Evolutionary conservation across 257 asterid genomes (phyloP).

Genomic region (Salvia miltiorrhiza): DNA sequence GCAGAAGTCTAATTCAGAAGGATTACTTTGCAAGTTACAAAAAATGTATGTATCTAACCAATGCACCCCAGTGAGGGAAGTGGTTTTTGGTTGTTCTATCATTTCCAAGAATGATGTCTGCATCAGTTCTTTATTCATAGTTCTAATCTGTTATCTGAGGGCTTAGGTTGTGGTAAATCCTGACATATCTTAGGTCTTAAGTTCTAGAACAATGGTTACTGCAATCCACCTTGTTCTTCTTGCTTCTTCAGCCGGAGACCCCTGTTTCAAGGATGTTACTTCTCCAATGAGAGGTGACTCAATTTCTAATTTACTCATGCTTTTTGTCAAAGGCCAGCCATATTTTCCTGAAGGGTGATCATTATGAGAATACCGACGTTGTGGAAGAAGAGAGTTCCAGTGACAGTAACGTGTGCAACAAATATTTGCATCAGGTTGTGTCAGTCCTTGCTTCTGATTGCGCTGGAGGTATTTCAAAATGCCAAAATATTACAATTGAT

Average conservation of each 20-base stretch:
- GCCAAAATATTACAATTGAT: constrained; percentile 4
- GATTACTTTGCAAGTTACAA: background rate
- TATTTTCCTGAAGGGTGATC: constrained; percentile 59
- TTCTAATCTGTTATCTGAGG: background rate
- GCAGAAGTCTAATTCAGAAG: background rate
- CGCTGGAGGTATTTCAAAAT: constrained; percentile 48
- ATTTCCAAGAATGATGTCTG: background rate
- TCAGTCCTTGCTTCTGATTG: constrained; percentile 56
- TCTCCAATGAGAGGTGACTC: constrained; percentile 13
- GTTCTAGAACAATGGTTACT: background rate
- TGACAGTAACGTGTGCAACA: constrained; percentile 51
- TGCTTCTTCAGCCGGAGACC: background rate
- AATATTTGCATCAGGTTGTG: constrained; percentile 55
- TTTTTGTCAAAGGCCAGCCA: constrained; percentile 66
- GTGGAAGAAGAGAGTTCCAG: constrained; percentile 47
- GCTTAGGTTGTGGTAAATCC: constrained; percentile 3
- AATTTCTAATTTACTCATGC: constrained; percentile 29
- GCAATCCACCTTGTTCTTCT: constrained; percentile 15
- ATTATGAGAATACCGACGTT: constrained; percentile 39
- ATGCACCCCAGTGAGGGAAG: background rate
- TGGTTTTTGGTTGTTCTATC: background rate
- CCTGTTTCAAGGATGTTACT: constrained; percentile 12
- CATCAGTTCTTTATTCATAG: constrained; percentile 4
- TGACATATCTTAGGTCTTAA: constrained; percentile 10
- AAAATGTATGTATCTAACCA: background rate